These are phyloP conservation scores for Diaporthe nobilis DNA, from an alignment of 2,329 filamentous ascomycete species.

Conservation along the genomic window DNA sequence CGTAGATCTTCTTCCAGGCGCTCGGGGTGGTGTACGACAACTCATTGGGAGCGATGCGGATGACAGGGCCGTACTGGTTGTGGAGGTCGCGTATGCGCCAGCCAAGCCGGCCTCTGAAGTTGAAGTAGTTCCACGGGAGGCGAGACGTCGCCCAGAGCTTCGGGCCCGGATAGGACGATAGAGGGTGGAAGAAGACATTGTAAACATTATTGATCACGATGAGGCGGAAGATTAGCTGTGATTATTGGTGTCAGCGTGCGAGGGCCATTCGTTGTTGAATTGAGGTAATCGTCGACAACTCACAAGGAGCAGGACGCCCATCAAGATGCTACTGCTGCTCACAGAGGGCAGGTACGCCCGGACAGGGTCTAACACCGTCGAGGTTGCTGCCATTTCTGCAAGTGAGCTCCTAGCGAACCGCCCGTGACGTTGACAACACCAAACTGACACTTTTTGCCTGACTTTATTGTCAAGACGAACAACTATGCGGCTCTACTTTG, in stretches of 20 bases:
- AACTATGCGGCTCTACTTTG: background rate
- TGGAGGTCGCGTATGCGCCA: conserved; percentile 35
- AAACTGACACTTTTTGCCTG: background rate
- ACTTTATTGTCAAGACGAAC: background rate
- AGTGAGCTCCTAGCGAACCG: background rate
- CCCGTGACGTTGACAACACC: background rate
- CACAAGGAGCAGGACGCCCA: background rate
- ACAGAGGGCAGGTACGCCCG: background rate
- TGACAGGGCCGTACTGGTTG: conserved; percentile 45
- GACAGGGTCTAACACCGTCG: background rate
- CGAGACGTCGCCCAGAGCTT: conserved; percentile 35
- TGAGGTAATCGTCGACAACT: background rate
- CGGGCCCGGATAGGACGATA: conserved; percentile 37
- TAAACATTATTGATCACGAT: conserved; percentile 13
- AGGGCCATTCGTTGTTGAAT: background rate
- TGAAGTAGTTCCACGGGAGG: conserved; percentile 30
- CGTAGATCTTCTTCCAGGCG: conserved; percentile 33
- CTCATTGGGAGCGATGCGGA: conserved; percentile 53
- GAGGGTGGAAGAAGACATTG: conserved; percentile 52
- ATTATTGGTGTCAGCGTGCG: background rate
- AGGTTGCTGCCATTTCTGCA: background rate
- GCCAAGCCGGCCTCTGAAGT: conserved; percentile 31
- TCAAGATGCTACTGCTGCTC: background rate
- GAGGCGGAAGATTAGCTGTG: background rate
- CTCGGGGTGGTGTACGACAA: conserved; percentile 57